These are phyloP conservation scores for Volvariella volvacea DNA, from an alignment of 1,284 basidiomycete genomes.

Conservation along the genomic window DNA sequence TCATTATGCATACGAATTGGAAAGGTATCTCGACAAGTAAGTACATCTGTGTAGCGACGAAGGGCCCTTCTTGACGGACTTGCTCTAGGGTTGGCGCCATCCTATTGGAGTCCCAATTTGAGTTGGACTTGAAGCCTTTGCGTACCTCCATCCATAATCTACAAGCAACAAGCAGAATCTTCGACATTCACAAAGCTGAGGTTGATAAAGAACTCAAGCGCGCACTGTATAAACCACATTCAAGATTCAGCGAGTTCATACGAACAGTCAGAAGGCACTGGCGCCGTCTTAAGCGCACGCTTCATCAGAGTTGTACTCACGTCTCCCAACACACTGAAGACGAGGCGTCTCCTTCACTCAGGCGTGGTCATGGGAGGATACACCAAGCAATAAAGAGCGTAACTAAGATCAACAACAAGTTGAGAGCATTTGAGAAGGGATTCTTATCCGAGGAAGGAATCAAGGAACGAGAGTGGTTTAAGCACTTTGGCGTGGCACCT, in stretches of 20 bases:
- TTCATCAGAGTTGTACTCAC: too few species aligned
- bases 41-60: constrained; percentile 11
- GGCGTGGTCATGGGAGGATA: too few species aligned
- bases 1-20: constrained; percentile 60
- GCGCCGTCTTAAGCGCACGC: too few species aligned
- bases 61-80: not conserved
- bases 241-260: too few species aligned
- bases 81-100: constrained; percentile 40
- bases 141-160: constrained; percentile 43
- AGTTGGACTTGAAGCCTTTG: constrained; percentile 38
- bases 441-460: constrained; percentile 76
- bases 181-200: constrained; percentile 50
- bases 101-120: constrained; percentile 20
- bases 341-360: too few species aligned
- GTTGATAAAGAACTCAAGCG: constrained; percentile 37
- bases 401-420: constrained; percentile 59
- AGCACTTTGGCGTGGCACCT: constrained; percentile 81
- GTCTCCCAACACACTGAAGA: constrained; percentile 1
- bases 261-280: constrained; percentile 14
- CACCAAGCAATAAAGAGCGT: constrained; percentile 57
- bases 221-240: too few species aligned
- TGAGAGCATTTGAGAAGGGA: constrained; percentile 73
- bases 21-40: constrained; percentile 49
- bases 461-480: constrained; percentile 76
- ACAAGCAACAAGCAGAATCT: constrained; percentile 40